Conservation (phyloP, 2,329 filamentous ascomycete genomes). For the Pyrenophora teres region DNA sequence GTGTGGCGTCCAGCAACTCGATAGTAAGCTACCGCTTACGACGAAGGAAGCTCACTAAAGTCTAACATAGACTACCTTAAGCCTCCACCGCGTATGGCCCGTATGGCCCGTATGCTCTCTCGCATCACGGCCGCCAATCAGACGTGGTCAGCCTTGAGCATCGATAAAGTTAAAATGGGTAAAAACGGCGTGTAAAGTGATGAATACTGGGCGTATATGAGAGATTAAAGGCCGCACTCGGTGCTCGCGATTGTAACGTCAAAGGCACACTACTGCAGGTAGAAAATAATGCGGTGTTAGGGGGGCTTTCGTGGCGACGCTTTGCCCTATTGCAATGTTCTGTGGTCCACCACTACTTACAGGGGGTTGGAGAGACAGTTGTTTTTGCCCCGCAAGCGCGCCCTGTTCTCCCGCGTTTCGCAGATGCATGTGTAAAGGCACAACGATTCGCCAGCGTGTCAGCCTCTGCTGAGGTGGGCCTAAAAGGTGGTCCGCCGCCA, state of each 20-base stretch:
- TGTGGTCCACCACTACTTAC: neutral
- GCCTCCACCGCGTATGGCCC: neutral
- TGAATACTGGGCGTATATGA: neutral
- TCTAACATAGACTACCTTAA: too few species aligned
- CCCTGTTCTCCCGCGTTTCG: constrained; percentile 2
- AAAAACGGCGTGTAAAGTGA: neutral
- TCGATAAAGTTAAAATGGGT: neutral
- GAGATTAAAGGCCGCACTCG: neutral
- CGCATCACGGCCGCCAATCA: too few species aligned
- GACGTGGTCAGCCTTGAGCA: too few species aligned
- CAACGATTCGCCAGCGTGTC: constrained; percentile 4
- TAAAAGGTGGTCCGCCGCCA: constrained; percentile 10
- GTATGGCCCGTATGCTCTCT: too few species aligned
- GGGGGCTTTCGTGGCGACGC: neutral
- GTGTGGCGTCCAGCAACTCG: too few species aligned
- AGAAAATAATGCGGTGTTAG: neutral
- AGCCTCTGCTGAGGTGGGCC: constrained; percentile 5
- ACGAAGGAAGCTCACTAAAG: too few species aligned
- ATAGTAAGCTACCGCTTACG: too few species aligned
- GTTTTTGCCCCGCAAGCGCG: constrained; percentile 8
- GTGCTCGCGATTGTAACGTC: neutral
- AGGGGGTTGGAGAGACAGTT: constrained; percentile 1
- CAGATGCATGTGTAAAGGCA: neutral
- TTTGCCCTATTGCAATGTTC: neutral
- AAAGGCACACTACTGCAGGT: neutral